Percentiles rank a stretch among this genome's conserved stretches.
These are phyloP conservation scores for Globisporangium parvum DNA, from an alignment of 352 stramenopile species.

Conservation along the genomic window DNA sequence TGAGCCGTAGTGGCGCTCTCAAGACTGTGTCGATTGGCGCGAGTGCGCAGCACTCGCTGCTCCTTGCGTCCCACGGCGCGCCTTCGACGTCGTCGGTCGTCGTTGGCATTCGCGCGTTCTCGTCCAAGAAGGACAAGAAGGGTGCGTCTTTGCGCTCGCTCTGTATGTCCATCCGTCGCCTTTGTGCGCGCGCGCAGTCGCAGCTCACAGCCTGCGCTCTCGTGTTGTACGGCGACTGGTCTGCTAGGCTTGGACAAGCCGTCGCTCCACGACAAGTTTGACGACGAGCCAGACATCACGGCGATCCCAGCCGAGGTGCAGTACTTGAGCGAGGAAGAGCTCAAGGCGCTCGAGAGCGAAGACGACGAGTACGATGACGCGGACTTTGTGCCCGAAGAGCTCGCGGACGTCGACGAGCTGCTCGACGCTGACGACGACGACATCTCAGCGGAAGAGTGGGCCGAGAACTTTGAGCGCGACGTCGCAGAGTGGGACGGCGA, in stretches of 20 bases:
- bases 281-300: conserved; percentile 37
- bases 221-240: background rate
- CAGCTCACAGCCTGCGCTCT: background rate
- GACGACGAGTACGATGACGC: conserved; percentile 21
- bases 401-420: conserved; percentile 16
- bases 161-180: background rate
- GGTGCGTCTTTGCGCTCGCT: conserved; percentile 10
- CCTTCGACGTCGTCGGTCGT: conserved; percentile 2
- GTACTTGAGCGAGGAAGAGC: conserved; percentile 44
- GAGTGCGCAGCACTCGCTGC: conserved; percentile 15
- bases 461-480: conserved; percentile 58
- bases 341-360: conserved; percentile 18
- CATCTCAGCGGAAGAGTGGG: conserved; percentile 50
- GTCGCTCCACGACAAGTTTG: conserved; percentile 48
- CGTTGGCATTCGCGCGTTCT: conserved; percentile 22
- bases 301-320: conserved; percentile 56
- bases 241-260: conserved; percentile 34
- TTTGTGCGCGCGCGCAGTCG: background rate
- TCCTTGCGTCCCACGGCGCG: conserved; percentile 4
- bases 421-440: conserved; percentile 32
- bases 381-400: conserved; percentile 28
- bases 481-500: conserved; percentile 42
- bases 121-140: conserved; percentile 58
- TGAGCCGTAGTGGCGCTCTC: conserved; percentile 17
- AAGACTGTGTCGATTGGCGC: conserved; percentile 17